Conservation (phyloP, 2,329 filamentous ascomycete genomes). For the Stemphylium vesicarium region DNA sequence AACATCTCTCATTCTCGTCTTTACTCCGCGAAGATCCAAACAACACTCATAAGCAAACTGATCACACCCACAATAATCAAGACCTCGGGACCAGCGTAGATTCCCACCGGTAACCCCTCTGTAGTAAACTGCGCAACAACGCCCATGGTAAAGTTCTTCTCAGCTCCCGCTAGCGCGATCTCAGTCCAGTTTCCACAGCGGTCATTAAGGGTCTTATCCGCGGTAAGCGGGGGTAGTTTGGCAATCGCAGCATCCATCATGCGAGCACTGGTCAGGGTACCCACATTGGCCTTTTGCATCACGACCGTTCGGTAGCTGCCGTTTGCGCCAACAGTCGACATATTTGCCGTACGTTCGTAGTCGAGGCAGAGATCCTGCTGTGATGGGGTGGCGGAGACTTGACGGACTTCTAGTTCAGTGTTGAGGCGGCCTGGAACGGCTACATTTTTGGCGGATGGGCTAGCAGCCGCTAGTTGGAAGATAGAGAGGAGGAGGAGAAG, state of each 20-base stretch:
- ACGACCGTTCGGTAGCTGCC: slow-evolving; percentile 56
- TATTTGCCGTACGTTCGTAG: slow-evolving; percentile 56
- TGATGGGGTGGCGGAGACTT: slow-evolving; percentile 32
- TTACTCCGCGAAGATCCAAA: slow-evolving; percentile 34
- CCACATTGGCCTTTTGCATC: slow-evolving; percentile 52
- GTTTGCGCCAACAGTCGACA: slow-evolving; percentile 56
- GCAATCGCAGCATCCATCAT: slow-evolving; percentile 54
- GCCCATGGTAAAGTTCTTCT: slow-evolving; percentile 53
- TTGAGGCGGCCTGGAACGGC: slow-evolving; percentile 8
- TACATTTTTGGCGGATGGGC: slow-evolving; percentile 15
- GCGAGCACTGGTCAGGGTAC: slow-evolving; percentile 46
- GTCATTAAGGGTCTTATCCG: slow-evolving; percentile 51
- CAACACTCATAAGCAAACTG: slow-evolving; percentile 24
- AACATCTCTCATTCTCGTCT: neutral
- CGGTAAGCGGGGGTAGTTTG: slow-evolving; percentile 49
- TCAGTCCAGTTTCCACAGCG: slow-evolving; percentile 56
- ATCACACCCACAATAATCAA: slow-evolving; percentile 21
- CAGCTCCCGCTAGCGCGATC: slow-evolving; percentile 54
- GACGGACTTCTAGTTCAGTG: slow-evolving; percentile 34
- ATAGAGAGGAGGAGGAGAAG: slow-evolving; percentile 36
- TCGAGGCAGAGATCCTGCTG: slow-evolving; percentile 48
- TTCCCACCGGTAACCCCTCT: slow-evolving; percentile 38
- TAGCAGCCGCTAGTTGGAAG: slow-evolving; percentile 26
- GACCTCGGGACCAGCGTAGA: slow-evolving; percentile 34
- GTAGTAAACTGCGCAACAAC: slow-evolving; percentile 48